Evolutionary conservation across 257 asterid species (phyloP), one percentile per base, ranked within the genome.

Genomic region (Solanum bulbocastanum): DNA sequence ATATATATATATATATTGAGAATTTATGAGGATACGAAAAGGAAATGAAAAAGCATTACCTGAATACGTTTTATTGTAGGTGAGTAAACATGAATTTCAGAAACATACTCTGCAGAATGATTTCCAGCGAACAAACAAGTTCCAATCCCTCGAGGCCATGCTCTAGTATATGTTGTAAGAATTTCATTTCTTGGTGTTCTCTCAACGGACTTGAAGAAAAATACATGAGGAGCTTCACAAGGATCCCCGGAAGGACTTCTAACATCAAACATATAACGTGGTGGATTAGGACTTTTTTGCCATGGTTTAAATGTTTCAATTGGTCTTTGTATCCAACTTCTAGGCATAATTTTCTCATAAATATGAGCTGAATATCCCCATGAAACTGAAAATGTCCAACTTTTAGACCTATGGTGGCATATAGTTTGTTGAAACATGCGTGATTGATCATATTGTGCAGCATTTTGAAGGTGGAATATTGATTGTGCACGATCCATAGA

Each of bases 191-290:
- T 60, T 2, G 87, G 2, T 3, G 81, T 89, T 25, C 35, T 89
- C 9, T 90, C 27, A 1, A 91, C 5, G 1, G 89, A 88, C 3
- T 92, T 69, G 7, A 90, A 89, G 89, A 88, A 95, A 84, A 93
- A 95, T 0, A 90, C 8, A n/a, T 95, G 96, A 4, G 98, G 98
- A 30, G 92, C 89, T 6, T 91, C 91, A 85, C 98, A 95, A 0
- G 96, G 89, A 60, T 89, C 91, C 3, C 25, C 5, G 1, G 89
- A 84, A 14, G 89, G 91, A 33, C 10, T 36, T 20, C 98, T 90
- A 22, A 97, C 93, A 87, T 95, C 92, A 88, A 95, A 90, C 97
- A 94, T 92, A 88, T 88, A 94, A 37, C 89, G 83, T 15, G 96
- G 94, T 1, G 90, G 93, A 1, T 71, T n/a, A 0, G 89, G 88